Evolutionary conservation across 1,284 basidiomycete genomes (phyloP).

Genomic region (Ganoderma lingzhi): DNA sequence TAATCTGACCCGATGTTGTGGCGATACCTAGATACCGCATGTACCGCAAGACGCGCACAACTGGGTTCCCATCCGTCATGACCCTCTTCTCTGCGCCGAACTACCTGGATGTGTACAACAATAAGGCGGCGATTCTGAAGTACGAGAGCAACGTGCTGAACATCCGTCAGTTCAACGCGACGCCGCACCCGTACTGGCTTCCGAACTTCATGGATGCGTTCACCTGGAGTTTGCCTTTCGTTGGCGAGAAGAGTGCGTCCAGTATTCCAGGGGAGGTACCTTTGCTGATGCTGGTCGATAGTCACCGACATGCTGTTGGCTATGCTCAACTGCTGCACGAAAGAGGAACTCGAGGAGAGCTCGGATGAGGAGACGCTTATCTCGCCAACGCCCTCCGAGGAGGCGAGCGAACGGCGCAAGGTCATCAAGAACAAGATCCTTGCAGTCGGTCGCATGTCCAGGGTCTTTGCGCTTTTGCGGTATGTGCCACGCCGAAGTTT

Average conservation of each 20-base stretch:
- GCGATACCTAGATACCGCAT: constrained; percentile 80
- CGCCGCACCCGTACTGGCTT: constrained; percentile 93
- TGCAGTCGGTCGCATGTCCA: constrained; percentile 95
- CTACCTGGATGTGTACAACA: constrained; percentile 96
- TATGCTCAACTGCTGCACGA: constrained; percentile 92
- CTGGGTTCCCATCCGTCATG: constrained; percentile 94
- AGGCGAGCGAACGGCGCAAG: constrained; percentile 79
- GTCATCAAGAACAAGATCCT: constrained; percentile 98
- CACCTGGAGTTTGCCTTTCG: constrained; percentile 98
- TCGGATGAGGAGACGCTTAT: constrained; percentile 68
- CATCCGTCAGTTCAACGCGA: constrained; percentile 95
- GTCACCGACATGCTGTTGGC: constrained; percentile 97
- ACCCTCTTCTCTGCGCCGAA: constrained; percentile 97
- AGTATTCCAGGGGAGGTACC: constrained; percentile 13
- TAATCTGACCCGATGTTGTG: neutral
- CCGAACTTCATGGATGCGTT: constrained; percentile 99
- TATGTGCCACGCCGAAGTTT: constrained; percentile 48
- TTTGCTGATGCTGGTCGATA: constrained; percentile 38
- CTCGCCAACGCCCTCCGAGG: constrained; percentile 55
- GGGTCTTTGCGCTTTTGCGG: constrained; percentile 96
- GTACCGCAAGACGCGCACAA: constrained; percentile 97
- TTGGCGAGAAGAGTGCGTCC: constrained; percentile 92
- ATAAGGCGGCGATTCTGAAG: constrained; percentile 96
- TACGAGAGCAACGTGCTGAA: constrained; percentile 98
- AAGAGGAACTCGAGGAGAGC: constrained; percentile 92